These are phyloP conservation scores for Penicillium chermesinum DNA, from an alignment of 495 filamentous ascomycete genomes.

Conservation along the genomic window DNA sequence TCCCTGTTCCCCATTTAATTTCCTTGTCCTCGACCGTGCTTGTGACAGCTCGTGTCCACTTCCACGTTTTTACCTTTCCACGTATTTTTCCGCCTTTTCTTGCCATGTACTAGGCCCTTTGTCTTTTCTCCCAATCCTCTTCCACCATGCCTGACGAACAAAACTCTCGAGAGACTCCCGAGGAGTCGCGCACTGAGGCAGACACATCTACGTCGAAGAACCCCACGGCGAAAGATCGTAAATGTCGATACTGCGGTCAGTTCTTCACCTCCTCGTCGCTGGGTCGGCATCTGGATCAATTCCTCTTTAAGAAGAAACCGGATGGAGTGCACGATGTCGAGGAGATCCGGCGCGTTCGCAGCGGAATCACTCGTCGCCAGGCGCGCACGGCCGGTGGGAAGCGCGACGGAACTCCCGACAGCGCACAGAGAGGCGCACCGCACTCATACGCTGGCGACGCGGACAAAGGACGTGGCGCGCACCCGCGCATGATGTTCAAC, in stretches of 20 bases:
- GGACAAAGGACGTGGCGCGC: conserved; percentile 33
- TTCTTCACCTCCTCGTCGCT: conserved; percentile 86
- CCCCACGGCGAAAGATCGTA: conserved; percentile 64
- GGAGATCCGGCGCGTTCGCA: conserved; percentile 74
- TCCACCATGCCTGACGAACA: conserved; percentile 21
- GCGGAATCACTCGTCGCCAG: conserved; percentile 77
- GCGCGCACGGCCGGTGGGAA: conserved; percentile 57
- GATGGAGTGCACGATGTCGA: conserved; percentile 86
- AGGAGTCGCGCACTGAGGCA: conserved; percentile 45
- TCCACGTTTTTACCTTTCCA: not conserved
- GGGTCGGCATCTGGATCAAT: conserved; percentile 87
- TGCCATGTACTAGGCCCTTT: not conserved
- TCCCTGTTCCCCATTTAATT: not conserved
- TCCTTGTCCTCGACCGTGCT: not conserved
- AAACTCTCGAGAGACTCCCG: conserved; percentile 35
- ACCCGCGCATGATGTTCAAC: conserved; percentile 51
- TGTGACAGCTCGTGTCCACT: not conserved
- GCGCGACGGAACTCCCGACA: conserved; percentile 44
- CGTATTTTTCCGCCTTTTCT: not conserved
- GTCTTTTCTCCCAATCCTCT: conserved; percentile 1
- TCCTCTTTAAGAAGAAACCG: conserved; percentile 81
- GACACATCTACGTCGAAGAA: conserved; percentile 30
- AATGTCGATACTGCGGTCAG: conserved; percentile 79
- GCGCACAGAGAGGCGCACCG: conserved; percentile 18
- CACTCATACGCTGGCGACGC: conserved; percentile 24